Base-by-base conservation (phyloP, 768 basidiomycete species). In the Boletales sp. region DNA sequence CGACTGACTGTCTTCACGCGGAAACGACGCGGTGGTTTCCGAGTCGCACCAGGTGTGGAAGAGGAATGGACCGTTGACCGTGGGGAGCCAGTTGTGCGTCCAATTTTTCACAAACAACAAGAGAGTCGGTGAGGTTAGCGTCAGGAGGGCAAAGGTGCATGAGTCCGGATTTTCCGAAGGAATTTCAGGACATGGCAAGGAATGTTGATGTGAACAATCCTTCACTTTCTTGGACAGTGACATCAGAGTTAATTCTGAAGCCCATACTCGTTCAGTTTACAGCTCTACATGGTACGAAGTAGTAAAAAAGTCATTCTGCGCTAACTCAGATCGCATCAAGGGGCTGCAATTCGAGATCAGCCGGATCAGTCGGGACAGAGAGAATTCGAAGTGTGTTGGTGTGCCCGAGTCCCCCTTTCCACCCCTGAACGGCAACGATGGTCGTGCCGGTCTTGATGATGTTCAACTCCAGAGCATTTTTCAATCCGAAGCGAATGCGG, bases 371-470 rank as follows among this genome's bases (percentile, higher is more conserved):
- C 15, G 91, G 91, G 40, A 93, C 91, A 36, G 82, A 82, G 58
- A 94, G 70, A 53, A 94, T 80, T 43, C 91, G 86, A 50, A 94
- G 74, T 12, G 90, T 93, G 77, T 94, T 94, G 57, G 92, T 94
- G 73, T 97, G 93, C 30, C 94, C 94, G 40, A 97, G 81, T 51
- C 97, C 97, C 39, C 94, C 91, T 74, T 94, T 95, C 95, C 95
- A 99, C n/a, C 97, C 97, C 71, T 98, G 97, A 5, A 99, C 88
- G 43, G 95, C 95, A 55, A 98, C 77, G 63, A 99, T 81, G 21
- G 94, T 91, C 46, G 84, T 84, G 47, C 92, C 90, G 34, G 91
- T 83, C 62, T 84, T 83, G 75, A 98, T 85, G 66, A 99, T 80
- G 56, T 89, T 87, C 70, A 99, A 72, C 15, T 73, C 78, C 40